Evolutionary conservation across 129 eudicot species (phyloP), one percentile per base, ranked within the genome.

Genomic region (Dittrichia graveolens): DNA sequence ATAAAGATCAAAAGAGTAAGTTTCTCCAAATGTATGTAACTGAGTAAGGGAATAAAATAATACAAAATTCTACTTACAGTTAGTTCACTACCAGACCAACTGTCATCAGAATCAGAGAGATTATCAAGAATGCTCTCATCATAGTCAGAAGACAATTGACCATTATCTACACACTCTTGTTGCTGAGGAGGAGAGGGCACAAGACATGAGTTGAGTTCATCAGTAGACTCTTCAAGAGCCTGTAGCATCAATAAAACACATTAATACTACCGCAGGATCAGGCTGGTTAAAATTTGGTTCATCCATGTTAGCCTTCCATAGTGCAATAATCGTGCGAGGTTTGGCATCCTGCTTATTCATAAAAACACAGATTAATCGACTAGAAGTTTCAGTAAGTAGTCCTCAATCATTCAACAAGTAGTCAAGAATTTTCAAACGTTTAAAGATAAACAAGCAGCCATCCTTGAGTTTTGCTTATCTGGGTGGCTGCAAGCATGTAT

Each of bases 221-320:
- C 65, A 16, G 84, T 86, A 73, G 89, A 83, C 52, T 77, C 84
- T 67, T 87, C 89, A 69, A 73, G 80, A 66, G 79, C 85, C 97
- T 91, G 83, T 70, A 75, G 66, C 41, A 78, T 43, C 55, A 41
- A 54, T 63, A 7, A 53, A 69, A 47, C 18, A 45, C 47, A 64
- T 63, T 70, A 63, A 53, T 34, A 65, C 31, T 7, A 87, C 94
- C 7, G 97, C 55, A 73, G 96, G 91, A 84, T 88, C 92, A 78
- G 87, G 78, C 76, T 79, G 96, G 84, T 79, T 78, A 61, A 88
- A 80, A 15, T 87, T 85, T 15, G 91, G 86, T 76, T 95, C 96
- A 55, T 88, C 97, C 84, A 95, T 77, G 73, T 85, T 86, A 72
- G 94, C 93, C 85, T 86, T 95, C 97, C 91, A 91, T 35, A 95